Conservation (phyloP, 805 yeast species). For the Candida qinlingensis region DNA sequence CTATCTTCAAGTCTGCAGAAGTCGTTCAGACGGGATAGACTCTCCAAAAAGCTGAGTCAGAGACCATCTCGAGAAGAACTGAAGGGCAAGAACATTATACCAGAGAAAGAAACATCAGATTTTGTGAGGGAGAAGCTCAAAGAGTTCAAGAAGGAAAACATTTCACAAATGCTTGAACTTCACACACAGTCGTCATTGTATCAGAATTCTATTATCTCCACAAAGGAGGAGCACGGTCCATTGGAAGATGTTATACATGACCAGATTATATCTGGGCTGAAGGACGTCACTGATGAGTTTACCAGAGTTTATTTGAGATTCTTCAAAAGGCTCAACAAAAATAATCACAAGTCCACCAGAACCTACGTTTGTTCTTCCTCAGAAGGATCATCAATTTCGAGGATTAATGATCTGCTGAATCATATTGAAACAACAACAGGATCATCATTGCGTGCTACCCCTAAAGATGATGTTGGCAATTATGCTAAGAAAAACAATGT, state of each 20-base stretch:
- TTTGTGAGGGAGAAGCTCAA: constrained; percentile 9
- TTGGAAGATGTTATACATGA: not conserved
- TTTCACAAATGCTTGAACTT: constrained; percentile 15
- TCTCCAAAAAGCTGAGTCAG: constrained; percentile 15
- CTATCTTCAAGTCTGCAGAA: constrained; percentile 8
- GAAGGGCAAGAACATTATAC: constrained; percentile 16
- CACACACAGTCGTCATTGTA: constrained; percentile 14
- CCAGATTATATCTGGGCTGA: not conserved
- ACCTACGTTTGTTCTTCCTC: not conserved
- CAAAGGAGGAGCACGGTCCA: not conserved
- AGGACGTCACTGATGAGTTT: constrained; percentile 7
- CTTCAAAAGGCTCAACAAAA: not conserved
- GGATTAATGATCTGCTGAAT: constrained; percentile 6
- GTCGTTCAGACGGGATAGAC: constrained; percentile 16
- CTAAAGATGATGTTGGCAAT: constrained; percentile 1
- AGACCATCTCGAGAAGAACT: constrained; percentile 19
- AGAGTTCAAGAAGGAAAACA: constrained; percentile 11
- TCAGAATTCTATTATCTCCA: constrained; percentile 1
- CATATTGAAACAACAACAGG: constrained; percentile 5
- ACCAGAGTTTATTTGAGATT: constrained; percentile 4
- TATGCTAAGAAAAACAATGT: not conserved
- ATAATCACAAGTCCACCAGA: not conserved
- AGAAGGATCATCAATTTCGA: not conserved
- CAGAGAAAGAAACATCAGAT: constrained; percentile 4
- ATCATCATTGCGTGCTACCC: not conserved